These are phyloP conservation scores for Lactarius indigo DNA, from an alignment of 768 basidiomycete genomes.

Conservation along the genomic window DNA sequence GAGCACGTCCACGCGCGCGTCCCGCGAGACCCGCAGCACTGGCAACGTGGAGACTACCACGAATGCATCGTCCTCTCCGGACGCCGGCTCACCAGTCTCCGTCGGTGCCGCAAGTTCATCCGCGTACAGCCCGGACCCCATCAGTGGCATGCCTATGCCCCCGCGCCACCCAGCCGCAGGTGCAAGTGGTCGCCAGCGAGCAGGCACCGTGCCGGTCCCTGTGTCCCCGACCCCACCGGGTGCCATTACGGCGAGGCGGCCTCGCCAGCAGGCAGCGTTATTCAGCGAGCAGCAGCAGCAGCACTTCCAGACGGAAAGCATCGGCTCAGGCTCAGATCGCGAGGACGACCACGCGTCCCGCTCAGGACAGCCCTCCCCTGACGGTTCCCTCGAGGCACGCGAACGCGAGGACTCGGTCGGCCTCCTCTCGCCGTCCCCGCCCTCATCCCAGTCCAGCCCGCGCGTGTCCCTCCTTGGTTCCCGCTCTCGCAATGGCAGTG, in stretches of 20 bases:
- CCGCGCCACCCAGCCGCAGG: slow-evolving; percentile 42
- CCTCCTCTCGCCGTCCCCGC: slow-evolving; percentile 43
- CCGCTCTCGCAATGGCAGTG: slow-evolving; percentile 39
- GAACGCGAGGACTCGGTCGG: slow-evolving; percentile 63
- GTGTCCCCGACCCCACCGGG: slow-evolving; percentile 3
- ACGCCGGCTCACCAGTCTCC: slow-evolving; percentile 56
- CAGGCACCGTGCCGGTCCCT: slow-evolving; percentile 39
- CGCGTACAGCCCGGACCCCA: slow-evolving; percentile 27
- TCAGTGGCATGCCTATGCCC: slow-evolving; percentile 44
- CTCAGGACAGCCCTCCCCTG: slow-evolving; percentile 39
- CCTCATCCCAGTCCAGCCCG: slow-evolving; percentile 45
- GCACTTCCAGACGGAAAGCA: slow-evolving; percentile 6
- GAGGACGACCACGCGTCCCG: slow-evolving; percentile 27
- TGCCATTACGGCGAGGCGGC: not conserved
- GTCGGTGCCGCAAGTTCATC: slow-evolving; percentile 33
- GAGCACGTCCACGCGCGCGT: slow-evolving; percentile 38
- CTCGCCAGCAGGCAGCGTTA: slow-evolving; percentile 17
- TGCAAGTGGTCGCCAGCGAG: slow-evolving; percentile 31
- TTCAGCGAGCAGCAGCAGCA: slow-evolving; percentile 22
- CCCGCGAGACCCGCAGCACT: slow-evolving; percentile 42
- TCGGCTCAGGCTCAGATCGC: slow-evolving; percentile 15
- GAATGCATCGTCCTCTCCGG: slow-evolving; percentile 24
- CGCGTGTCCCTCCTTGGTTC: slow-evolving; percentile 45
- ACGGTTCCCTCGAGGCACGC: slow-evolving; percentile 53
- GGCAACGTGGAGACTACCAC: slow-evolving; percentile 46